Conservation (phyloP, 1,139 yeast species). For the Taphrina sp. region DNA sequence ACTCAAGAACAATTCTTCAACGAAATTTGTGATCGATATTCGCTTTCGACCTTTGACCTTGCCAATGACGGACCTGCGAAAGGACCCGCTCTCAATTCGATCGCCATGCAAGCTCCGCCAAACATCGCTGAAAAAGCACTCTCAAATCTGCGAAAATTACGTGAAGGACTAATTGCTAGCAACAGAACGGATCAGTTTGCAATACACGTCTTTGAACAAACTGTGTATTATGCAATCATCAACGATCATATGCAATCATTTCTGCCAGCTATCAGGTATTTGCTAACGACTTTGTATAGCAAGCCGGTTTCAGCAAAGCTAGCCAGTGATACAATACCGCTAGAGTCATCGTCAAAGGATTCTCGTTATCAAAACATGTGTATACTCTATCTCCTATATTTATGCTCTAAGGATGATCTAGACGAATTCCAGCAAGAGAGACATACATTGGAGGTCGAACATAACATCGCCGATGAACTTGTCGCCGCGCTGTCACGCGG, state of each 20-base stretch:
- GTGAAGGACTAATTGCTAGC: conserved; percentile 37
- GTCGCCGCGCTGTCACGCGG: not conserved
- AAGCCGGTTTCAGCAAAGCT: not conserved
- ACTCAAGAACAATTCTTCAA: conserved; percentile 36
- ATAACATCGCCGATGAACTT: not conserved
- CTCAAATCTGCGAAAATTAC: conserved; percentile 35
- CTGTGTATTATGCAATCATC: conserved; percentile 38
- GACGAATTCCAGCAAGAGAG: too few relatives aligned
- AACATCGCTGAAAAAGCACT: not conserved
- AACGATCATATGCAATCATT: conserved; percentile 39
- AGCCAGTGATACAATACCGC: too few relatives aligned
- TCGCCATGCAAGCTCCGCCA: not conserved
- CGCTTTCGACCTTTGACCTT: not conserved
- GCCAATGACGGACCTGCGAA: not conserved
- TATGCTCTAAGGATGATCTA: too few relatives aligned
- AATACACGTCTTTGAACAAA: conserved; percentile 33
- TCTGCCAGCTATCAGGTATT: conserved; percentile 37
- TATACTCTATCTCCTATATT: too few relatives aligned
- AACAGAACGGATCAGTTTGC: conserved; percentile 35
- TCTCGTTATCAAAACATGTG: too few relatives aligned
- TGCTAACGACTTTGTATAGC: conserved; percentile 37
- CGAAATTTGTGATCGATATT: conserved; percentile 16
- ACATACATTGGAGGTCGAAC: too few relatives aligned
- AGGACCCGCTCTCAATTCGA: not conserved
- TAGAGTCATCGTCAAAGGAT: too few relatives aligned